phyloP scores from a whole-genome alignment of 495 filamentous ascomycete species.

The Penicillium crystallinum region DNA sequence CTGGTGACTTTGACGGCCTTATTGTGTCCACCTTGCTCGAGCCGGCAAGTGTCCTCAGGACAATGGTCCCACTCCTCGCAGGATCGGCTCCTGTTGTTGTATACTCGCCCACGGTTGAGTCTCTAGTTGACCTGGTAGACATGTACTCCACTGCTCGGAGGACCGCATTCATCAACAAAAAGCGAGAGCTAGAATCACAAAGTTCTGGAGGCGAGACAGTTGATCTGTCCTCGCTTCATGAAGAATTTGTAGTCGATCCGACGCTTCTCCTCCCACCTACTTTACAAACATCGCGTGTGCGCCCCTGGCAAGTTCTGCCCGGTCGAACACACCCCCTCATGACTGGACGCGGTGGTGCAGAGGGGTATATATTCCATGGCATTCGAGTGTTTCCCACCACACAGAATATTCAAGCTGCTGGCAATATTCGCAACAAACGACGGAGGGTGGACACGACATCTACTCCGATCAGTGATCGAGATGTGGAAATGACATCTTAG shows the following conservation, averaged over 20 bases:
- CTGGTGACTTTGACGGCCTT: conserved; percentile 76
- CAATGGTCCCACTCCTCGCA: conserved; percentile 68
- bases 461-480: conserved; percentile 24
- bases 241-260: conserved; percentile 79
- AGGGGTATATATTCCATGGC: conserved; percentile 85
- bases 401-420: conserved; percentile 74
- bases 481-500: conserved; percentile 33
- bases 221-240: conserved; percentile 48
- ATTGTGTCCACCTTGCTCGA: conserved; percentile 78
- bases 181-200: conserved; percentile 29
- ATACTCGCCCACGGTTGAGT: conserved; percentile 73
- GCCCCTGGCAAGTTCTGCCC: conserved; percentile 85
- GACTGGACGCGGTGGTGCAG: conserved; percentile 79
- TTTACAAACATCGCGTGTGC: conserved; percentile 69
- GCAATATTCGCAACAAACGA: conserved; percentile 53
- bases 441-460: conserved; percentile 29
- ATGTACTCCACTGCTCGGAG: conserved; percentile 71
- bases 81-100: conserved; percentile 83
- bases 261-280: conserved; percentile 72
- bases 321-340: conserved; percentile 91
- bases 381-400: conserved; percentile 73
- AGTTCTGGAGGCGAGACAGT: conserved; percentile 4
- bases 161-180: conserved; percentile 59
- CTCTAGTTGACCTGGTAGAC: conserved; percentile 68
- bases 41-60: conserved; percentile 64